Percentiles rank a stretch among this genome's conserved stretches.
phyloP scores from a whole-genome alignment of 2,329 filamentous ascomycete species.

The Diaporthe destruens region DNA sequence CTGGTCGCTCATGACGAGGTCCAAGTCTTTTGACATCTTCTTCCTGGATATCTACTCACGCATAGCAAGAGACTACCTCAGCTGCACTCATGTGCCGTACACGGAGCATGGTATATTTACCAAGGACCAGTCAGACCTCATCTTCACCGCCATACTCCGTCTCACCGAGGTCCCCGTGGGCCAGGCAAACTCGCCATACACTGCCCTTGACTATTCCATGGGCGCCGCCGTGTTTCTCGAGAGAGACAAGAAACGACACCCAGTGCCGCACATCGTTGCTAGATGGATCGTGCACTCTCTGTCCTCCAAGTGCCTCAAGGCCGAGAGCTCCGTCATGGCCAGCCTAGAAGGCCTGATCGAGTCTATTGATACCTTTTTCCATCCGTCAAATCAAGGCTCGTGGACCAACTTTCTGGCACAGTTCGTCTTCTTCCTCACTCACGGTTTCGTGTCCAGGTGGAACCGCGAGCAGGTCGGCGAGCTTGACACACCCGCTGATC shows the following conservation, averaged over 20 bases:
- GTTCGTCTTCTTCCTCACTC: conserved; percentile 90
- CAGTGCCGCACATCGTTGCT: conserved; percentile 90
- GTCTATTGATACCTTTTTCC: conserved; percentile 98
- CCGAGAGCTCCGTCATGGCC: conserved; percentile 83
- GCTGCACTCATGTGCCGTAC: conserved; percentile 81
- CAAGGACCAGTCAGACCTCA: conserved; percentile 87
- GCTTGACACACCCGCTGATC: conserved; percentile 84
- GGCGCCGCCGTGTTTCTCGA: conserved; percentile 90
- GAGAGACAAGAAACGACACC: conserved; percentile 93
- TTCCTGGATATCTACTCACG: conserved; percentile 93
- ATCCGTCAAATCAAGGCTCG: conserved; percentile 92
- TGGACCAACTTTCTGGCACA: conserved; percentile 95
- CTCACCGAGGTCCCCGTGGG: conserved; percentile 96
- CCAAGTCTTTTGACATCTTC: conserved; percentile 85
- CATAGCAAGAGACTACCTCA: conserved; percentile 84
- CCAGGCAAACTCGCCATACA: conserved; percentile 94
- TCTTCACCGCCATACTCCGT: conserved; percentile 91
- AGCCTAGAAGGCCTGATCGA: conserved; percentile 93
- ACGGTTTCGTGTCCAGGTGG: conserved; percentile 98
- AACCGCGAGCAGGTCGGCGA: conserved; percentile 95
- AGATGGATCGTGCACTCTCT: conserved; percentile 94
- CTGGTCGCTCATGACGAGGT: conserved; percentile 93
- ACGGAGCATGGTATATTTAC: conserved; percentile 92
- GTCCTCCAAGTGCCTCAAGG: conserved; percentile 83
- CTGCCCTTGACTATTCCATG: conserved; percentile 83